A percentile compares a stretch with the other conserved stretches of the same genome.
Evolutionary conservation across 164 flowering plant genomes (phyloP).

Genomic region (Chimonanthus salicifolius): DNA sequence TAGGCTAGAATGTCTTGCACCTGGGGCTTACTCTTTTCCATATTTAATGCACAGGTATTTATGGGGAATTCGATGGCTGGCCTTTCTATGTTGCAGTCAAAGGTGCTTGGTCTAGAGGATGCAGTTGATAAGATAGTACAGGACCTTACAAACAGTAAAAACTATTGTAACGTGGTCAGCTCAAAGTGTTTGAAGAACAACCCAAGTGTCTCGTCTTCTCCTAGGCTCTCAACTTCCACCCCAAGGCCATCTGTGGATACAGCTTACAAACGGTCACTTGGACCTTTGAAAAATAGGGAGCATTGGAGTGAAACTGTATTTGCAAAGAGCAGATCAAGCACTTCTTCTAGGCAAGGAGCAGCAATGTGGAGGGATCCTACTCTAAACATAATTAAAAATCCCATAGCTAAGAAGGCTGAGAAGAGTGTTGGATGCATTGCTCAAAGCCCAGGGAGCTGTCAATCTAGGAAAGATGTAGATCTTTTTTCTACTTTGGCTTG

Average conservation of each 20-base stretch:
- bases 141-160: slow-evolving; percentile 28
- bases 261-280: slow-evolving; percentile 28
- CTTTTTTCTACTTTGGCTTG: slow-evolving; percentile 17
- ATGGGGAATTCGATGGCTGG: slow-evolving; percentile 51
- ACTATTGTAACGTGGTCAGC: slow-evolving; percentile 26
- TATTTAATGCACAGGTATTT: slow-evolving; percentile 43
- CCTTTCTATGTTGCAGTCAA: slow-evolving; percentile 57
- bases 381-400: slow-evolving; percentile 26
- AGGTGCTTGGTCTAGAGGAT: slow-evolving; percentile 59
- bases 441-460: slow-evolving; percentile 20
- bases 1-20: neutral
- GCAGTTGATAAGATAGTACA: slow-evolving; percentile 48
- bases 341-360: slow-evolving; percentile 25
- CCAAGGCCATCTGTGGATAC: slow-evolving; percentile 64
- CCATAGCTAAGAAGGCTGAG: slow-evolving; percentile 20
- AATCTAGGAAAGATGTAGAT: slow-evolving; percentile 29
- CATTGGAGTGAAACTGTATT: slow-evolving; percentile 39
- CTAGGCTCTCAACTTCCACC: slow-evolving; percentile 56
- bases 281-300: slow-evolving; percentile 28
- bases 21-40: neutral
- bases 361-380: slow-evolving; percentile 36
- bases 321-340: slow-evolving; percentile 29
- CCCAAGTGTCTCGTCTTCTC: slow-evolving; percentile 38
- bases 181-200: slow-evolving; percentile 36
- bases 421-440: slow-evolving; percentile 23